Evolutionary conservation across 345 rosid genomes (phyloP).

Genomic region (Brassica rapa): DNA sequence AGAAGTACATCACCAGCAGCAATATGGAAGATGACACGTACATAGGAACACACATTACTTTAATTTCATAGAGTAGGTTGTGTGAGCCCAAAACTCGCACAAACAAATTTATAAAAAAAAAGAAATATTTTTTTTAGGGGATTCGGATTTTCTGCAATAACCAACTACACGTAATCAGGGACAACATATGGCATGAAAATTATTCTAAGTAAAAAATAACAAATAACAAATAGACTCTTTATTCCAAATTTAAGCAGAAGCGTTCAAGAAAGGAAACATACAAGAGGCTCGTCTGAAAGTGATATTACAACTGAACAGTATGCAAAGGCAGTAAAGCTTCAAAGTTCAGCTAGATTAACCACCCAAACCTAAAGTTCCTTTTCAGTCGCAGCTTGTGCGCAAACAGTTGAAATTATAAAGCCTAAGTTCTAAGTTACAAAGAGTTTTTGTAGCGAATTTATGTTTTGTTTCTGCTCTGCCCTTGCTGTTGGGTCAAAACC

Average conservation of each 20-base stretch:
- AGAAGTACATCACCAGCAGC: slow-evolving; percentile 32
- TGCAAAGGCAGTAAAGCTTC: background rate
- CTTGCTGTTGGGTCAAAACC: too few species aligned
- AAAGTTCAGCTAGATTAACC: background rate
- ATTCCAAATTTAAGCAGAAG: background rate
- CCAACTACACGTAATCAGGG: background rate
- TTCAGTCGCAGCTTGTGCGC: background rate
- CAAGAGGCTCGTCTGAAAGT: background rate
- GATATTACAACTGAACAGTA: background rate
- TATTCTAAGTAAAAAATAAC: background rate
- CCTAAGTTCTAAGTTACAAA: too few species aligned
- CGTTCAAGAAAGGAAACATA: background rate
- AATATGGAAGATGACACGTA: slow-evolving; percentile 21
- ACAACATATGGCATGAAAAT: background rate
- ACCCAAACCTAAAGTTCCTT: background rate
- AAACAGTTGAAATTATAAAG: too few species aligned
- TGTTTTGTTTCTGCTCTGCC: too few species aligned
- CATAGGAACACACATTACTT: background rate
- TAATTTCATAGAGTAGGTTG: background rate
- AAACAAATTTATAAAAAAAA: background rate
- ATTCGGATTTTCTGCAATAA: background rate
- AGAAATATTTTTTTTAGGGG: background rate
- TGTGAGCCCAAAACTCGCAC: background rate
- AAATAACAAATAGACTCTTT: background rate
- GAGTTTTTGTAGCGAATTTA: too few species aligned